Evolutionary conservation across 192 early-diverging fungal species (phyloP), one percentile per base, ranked within the genome.

Genomic region (Backusella luteola): DNA sequence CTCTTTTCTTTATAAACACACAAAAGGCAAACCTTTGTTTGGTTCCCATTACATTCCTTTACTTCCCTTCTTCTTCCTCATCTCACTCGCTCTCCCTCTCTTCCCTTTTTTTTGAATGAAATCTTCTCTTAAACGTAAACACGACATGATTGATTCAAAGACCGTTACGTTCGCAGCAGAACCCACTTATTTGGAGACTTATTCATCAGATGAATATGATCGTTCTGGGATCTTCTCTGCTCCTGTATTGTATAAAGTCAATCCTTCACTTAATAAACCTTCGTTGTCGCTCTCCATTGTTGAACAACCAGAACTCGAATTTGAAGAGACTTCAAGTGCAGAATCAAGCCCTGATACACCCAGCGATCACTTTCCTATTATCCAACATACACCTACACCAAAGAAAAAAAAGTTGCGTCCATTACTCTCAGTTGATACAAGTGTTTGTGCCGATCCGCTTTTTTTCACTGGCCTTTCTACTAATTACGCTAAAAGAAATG

Each of bases 211-310:
- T 19, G 73, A 74, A 66, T 74, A 74, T 66, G 56, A 74, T 66
- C 73, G 73, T 6, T 42, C 70, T 39, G 53, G 44, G 4, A 66
- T 41, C 6, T 56, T 41, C 38, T 35, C 52, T 29, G 23, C 56
- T 26, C 73, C 52, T 66, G 42, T 74, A 66, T 56, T 74, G 14
- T 74, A 74, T 42, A 74, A 74, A 66, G 34, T 74, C n/a, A 74
- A 74, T 63, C 73, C 73, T 15, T 46, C 70, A 71, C 41, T 71
- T 49, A 71, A 46, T 49, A 49, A 71, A n/a, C 39, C 21, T 44
- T 71, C 32, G 39, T 41, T 36, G 71, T 41, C 49, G 12, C 35
- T 49, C 21, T 29, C 56, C 52, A 26, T 26, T 63, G 11, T 11
- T 66, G 23, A 63, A 12, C 56, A 29, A 32, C 34, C n/a, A 11